A percentile compares a stretch with the other conserved stretches of the same genome.
These are phyloP conservation scores for Kappamyces sp. DNA, from an alignment of 192 early-diverging fungal species.

Conservation along the genomic window DNA sequence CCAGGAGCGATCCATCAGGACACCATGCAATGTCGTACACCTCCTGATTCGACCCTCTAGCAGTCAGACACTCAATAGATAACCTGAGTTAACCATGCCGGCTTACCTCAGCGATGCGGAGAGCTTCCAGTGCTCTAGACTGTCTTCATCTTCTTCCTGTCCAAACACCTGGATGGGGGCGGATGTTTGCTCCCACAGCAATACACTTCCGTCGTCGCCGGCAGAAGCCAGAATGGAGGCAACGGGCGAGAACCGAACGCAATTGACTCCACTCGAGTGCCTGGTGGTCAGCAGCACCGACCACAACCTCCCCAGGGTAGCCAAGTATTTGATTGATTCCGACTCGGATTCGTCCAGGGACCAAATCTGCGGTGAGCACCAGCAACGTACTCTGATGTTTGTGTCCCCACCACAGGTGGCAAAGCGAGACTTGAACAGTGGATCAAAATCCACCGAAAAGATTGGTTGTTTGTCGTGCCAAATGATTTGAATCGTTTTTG, in stretches of 20 bases:
- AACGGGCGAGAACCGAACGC: slow-evolving; percentile 82
- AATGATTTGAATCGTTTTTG: slow-evolving; percentile 77
- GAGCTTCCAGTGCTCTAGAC: slow-evolving; percentile 72
- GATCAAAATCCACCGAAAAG: slow-evolving; percentile 88
- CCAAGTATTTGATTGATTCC: slow-evolving; percentile 3
- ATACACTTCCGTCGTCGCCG: slow-evolving; percentile 85
- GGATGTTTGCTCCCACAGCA: slow-evolving; percentile 69
- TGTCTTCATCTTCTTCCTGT: slow-evolving; percentile 45
- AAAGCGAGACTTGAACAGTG: slow-evolving; percentile 48
- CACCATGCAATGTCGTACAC: slow-evolving; percentile 95
- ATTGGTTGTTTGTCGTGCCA: slow-evolving; percentile 92
- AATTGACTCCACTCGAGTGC: slow-evolving; percentile 87
- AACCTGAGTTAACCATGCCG: neutral
- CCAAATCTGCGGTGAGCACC: slow-evolving; percentile 15
- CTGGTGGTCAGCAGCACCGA: slow-evolving; percentile 63
- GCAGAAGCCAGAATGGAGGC: slow-evolving; percentile 72
- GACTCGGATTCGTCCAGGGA: neutral
- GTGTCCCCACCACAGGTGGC: slow-evolving; percentile 89
- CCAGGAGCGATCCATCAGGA: slow-evolving; percentile 72
- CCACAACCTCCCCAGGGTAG: slow-evolving; percentile 60
- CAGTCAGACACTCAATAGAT: neutral
- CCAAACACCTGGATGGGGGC: slow-evolving; percentile 32
- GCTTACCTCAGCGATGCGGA: slow-evolving; percentile 59
- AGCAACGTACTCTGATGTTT: slow-evolving; percentile 69
- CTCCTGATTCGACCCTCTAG: slow-evolving; percentile 69